A percentile compares a stretch with the other conserved stretches of the same genome.
phyloP scores from a whole-genome alignment of 495 filamentous ascomycete genomes.

The Penicillium cataractarum region DNA sequence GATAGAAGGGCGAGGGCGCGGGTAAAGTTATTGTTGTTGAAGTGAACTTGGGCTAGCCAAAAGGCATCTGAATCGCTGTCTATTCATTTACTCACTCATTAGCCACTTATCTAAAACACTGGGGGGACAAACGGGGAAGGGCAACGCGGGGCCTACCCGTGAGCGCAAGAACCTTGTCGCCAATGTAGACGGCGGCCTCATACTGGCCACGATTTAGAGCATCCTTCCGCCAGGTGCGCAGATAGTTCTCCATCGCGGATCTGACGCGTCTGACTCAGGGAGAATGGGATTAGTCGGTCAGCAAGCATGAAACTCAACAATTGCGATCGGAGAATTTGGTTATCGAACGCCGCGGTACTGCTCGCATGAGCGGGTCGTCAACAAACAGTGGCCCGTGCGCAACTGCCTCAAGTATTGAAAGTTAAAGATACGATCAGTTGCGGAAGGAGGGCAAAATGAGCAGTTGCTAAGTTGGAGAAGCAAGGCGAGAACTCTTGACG shows the following conservation, averaged over 20 bases:
- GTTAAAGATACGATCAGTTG: not conserved
- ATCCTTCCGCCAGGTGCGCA: constrained; percentile 91
- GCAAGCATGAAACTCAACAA: constrained; percentile 3
- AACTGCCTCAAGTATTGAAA: not conserved
- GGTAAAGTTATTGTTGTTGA: constrained; percentile 89
- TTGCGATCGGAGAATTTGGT: constrained; percentile 14
- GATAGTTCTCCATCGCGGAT: constrained; percentile 78
- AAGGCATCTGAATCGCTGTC: constrained; percentile 90
- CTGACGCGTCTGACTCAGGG: constrained; percentile 6
- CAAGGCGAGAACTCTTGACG: too few species aligned
- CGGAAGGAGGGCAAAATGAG: not conserved
- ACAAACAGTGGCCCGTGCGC: constrained; percentile 35
- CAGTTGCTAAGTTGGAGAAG: not conserved
- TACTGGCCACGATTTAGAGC: constrained; percentile 91
- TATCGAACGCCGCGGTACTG: constrained; percentile 14
- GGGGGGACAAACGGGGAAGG: not conserved
- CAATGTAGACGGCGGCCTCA: constrained; percentile 93
- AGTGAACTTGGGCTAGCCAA: constrained; percentile 93
- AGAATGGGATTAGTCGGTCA: too few species aligned
- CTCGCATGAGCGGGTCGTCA: constrained; percentile 31
- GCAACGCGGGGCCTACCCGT: constrained; percentile 62
- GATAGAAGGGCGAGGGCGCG: constrained; percentile 82
- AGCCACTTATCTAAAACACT: constrained; percentile 21
- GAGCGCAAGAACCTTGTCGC: constrained; percentile 92
- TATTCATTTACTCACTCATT: constrained; percentile 42